Conservation (phyloP, 192 early-diverging fungal species). For the Backusella sp. region DNA sequence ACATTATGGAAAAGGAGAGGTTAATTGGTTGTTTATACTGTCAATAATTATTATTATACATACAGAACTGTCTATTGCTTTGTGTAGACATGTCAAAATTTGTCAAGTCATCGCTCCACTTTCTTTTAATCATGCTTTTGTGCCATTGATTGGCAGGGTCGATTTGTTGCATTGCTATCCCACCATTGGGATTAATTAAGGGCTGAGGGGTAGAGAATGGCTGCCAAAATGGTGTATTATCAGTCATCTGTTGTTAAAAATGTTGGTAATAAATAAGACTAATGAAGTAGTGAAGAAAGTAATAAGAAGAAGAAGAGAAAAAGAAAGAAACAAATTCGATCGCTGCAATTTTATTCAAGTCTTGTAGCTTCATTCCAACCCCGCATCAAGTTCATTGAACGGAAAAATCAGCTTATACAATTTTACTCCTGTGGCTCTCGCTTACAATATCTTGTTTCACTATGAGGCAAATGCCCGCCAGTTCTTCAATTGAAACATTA, state of each 20-base stretch:
- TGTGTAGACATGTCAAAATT: not conserved
- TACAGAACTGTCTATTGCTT: not conserved
- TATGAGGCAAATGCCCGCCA: not conserved
- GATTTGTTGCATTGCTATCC: not conserved
- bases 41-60: not conserved
- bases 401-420: conserved; percentile 1
- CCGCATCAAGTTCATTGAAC: conserved; percentile 1
- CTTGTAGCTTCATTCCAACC: not conserved
- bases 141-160: not conserved
- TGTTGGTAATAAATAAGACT: not conserved
- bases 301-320: not conserved
- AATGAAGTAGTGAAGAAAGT: not conserved
- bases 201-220: not conserved
- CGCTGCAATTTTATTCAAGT: not conserved
- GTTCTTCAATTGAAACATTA: not conserved
- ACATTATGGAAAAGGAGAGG: not conserved
- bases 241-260: not conserved
- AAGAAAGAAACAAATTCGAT: not conserved
- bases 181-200: not conserved
- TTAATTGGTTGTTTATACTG: not conserved
- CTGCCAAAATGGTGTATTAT: not conserved
- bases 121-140: not conserved
- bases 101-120: not conserved
- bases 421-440: not conserved
- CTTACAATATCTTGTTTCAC: not conserved